Conservation (phyloP, 2,329 filamentous ascomycete species). For the Zymoseptoria passerinii region DNA sequence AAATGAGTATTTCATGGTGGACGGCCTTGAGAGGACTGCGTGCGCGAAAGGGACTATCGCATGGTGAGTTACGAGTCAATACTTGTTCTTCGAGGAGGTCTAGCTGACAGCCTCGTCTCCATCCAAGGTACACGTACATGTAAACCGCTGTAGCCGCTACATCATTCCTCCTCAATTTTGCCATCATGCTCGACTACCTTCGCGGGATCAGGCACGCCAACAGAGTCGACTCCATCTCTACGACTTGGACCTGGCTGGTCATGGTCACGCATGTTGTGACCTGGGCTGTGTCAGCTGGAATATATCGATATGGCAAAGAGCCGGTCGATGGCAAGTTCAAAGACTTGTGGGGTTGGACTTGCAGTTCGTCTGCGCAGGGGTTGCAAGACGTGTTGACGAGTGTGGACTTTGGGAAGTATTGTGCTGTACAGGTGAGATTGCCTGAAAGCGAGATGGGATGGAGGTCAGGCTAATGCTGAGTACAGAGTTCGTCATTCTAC, state of each 20-base stretch:
- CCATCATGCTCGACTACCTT: conserved; percentile 30
- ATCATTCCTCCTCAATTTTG: conserved; percentile 29
- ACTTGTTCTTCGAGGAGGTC: no score
- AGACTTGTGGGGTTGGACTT: conserved; percentile 39
- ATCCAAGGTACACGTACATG: conserved; percentile 34
- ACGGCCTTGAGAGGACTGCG: conserved; percentile 25
- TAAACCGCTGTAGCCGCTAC: conserved; percentile 30
- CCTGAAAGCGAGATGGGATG: not conserved
- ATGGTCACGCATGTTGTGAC: conserved; percentile 29
- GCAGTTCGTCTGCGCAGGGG: conserved; percentile 26
- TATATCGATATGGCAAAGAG: conserved; percentile 33
- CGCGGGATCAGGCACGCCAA: conserved; percentile 30
- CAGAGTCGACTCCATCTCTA: conserved; percentile 21
- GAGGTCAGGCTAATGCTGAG: not conserved
- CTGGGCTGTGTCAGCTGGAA: conserved; percentile 28
- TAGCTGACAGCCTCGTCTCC: no score
- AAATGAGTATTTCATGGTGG: conserved; percentile 19
- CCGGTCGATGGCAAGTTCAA: conserved; percentile 26
- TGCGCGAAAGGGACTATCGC: conserved; percentile 29
- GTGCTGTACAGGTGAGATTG: conserved; percentile 29
- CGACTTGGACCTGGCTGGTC: conserved; percentile 25
- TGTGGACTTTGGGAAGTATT: conserved; percentile 32
- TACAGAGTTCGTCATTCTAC: conserved; percentile 30
- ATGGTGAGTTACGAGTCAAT: conserved; percentile 16
- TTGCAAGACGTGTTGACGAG: conserved; percentile 33